These are phyloP conservation scores for Harrya chromipes DNA, from an alignment of 768 basidiomycete genomes.

Conservation along the genomic window DNA sequence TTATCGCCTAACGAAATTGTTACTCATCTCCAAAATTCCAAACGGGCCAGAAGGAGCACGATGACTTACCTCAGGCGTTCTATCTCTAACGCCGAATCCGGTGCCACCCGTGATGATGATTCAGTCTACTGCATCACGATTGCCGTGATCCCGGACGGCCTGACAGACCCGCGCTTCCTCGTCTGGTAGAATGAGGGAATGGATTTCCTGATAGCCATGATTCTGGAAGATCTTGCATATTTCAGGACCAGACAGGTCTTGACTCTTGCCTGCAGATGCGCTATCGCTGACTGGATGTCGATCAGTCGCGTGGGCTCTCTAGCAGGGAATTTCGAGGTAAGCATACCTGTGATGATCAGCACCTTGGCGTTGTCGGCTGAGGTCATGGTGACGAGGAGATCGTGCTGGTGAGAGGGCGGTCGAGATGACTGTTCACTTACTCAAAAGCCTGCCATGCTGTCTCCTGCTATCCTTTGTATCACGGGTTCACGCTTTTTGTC, in stretches of 20 bases:
- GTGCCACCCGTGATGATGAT: conserved; percentile 87
- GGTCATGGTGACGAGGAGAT: too few relatives aligned
- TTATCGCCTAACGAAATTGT: conserved; percentile 46
- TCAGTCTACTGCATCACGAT: conserved; percentile 55
- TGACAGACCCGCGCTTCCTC: conserved; percentile 50
- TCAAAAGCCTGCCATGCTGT: too few relatives aligned
- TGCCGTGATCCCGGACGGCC: conserved; percentile 45
- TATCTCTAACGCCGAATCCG: conserved; percentile 77
- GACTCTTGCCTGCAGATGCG: conserved; percentile 43
- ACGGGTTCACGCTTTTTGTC: too few relatives aligned
- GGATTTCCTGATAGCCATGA: conserved; percentile 36
- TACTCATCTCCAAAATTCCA: too few relatives aligned
- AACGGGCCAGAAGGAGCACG: too few relatives aligned
- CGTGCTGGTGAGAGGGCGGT: too few relatives aligned
- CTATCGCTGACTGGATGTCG: conserved; percentile 61
- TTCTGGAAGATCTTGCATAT: conserved; percentile 49
- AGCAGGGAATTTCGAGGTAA: not conserved
- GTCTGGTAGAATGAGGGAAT: conserved; percentile 60
- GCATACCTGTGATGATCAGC: conserved; percentile 28
- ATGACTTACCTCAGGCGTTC: conserved; percentile 71
- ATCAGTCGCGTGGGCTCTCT: conserved; percentile 1
- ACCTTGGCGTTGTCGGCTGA: conserved; percentile 10
- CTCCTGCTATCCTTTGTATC: too few relatives aligned
- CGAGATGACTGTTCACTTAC: too few relatives aligned
- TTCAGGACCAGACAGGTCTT: conserved; percentile 65